Evolutionary conservation across 345 rosid species (phyloP).

Genomic region (Acer negundo): DNA sequence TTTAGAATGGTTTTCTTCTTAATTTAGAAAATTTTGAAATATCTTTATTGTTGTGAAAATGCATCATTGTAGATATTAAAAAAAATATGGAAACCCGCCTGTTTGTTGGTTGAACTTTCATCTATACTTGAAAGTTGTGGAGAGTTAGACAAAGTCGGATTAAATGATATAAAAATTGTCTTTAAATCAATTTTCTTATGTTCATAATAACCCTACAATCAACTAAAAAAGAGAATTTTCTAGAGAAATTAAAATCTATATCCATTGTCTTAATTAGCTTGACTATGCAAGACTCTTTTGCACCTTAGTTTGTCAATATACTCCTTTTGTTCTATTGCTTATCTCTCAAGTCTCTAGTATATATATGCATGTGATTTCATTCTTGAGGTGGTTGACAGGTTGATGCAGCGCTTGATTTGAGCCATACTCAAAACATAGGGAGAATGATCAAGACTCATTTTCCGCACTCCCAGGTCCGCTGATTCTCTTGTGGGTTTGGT

Average conservation of each 20-base stretch:
- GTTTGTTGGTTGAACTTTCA: neutral
- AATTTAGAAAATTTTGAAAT: neutral
- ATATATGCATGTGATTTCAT: slow-evolving; percentile 15
- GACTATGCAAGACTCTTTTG: neutral
- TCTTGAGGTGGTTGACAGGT: slow-evolving; percentile 18
- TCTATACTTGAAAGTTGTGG: neutral
- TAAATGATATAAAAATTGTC: neutral
- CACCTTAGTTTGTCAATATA: neutral
- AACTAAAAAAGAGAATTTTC: neutral
- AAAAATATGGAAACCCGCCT: neutral
- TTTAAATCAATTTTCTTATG: neutral
- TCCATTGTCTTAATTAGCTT: neutral
- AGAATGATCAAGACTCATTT: slow-evolving; percentile 79
- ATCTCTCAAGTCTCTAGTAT: neutral
- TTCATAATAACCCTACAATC: neutral
- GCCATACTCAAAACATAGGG: slow-evolving; percentile 95
- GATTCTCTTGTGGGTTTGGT: slow-evolving; percentile 2
- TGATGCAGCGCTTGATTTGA: slow-evolving; percentile 94
- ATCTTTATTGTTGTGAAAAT: neutral
- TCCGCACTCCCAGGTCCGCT: slow-evolving; percentile 76
- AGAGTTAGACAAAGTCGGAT: too few relatives aligned
- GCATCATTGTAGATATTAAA: neutral
- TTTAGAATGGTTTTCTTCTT: neutral
- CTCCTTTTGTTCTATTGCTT: neutral
- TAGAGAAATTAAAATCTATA: neutral